These are phyloP conservation scores for Anastatica hierochuntica DNA, from an alignment of 345 rosid genomes.

Conservation along the genomic window DNA sequence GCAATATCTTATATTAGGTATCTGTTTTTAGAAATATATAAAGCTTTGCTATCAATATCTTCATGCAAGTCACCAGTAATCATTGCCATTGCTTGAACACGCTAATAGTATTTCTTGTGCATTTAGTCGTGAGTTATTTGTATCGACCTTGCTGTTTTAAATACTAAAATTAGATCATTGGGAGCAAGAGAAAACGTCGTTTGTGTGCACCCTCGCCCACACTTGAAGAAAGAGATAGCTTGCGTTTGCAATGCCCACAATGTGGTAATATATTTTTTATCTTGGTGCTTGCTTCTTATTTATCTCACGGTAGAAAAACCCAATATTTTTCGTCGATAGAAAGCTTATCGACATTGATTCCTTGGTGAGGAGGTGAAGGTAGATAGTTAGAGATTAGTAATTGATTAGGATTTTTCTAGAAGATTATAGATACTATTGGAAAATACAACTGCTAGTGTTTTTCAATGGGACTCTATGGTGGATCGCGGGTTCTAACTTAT, in stretches of 20 bases:
- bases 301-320: neutral
- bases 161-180: constrained; percentile 40
- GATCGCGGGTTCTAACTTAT: too few relatives aligned
- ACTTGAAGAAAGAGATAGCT: constrained; percentile 36
- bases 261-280: constrained; percentile 51
- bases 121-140: neutral
- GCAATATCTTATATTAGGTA: neutral
- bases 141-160: neutral
- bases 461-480: too few relatives aligned
- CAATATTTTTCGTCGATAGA: neutral
- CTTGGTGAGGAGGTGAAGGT: neutral
- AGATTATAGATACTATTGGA: neutral
- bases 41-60: neutral
- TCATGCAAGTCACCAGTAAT: neutral
- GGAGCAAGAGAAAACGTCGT: constrained; percentile 37
- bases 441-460: neutral
- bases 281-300: neutral
- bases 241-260: constrained; percentile 52
- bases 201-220: constrained; percentile 28
- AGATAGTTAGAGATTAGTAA: neutral
- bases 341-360: neutral
- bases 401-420: neutral
- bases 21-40: neutral
- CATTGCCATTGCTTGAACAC: neutral
- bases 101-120: neutral